phyloP scores from a whole-genome alignment of 768 basidiomycete species.

The Lactarius hatsudake region DNA sequence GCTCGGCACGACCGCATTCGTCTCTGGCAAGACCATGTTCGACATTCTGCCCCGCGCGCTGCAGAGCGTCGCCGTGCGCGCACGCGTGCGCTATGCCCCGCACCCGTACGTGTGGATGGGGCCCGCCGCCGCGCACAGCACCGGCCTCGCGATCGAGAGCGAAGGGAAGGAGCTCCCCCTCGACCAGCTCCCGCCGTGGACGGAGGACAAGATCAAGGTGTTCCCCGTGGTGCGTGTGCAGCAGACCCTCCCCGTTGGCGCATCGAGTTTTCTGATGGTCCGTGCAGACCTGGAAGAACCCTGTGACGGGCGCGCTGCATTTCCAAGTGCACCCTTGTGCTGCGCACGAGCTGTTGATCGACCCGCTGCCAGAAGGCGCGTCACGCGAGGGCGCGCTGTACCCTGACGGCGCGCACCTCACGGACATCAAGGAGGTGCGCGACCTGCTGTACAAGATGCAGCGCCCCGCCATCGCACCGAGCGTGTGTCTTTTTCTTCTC shows the following conservation, averaged over 20 bases:
- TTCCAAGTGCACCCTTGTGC: slow-evolving; percentile 91
- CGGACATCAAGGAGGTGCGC: slow-evolving; percentile 68
- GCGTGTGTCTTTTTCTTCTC: slow-evolving; percentile 40
- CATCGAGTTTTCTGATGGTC: neutral
- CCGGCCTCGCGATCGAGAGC: slow-evolving; percentile 75
- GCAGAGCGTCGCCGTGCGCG: slow-evolving; percentile 76
- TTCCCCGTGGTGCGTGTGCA: slow-evolving; percentile 54
- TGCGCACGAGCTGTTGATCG: slow-evolving; percentile 60
- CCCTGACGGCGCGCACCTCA: slow-evolving; percentile 79
- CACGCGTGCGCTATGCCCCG: slow-evolving; percentile 72
- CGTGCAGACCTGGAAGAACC: slow-evolving; percentile 85
- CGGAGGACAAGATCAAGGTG: slow-evolving; percentile 68
- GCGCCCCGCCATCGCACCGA: slow-evolving; percentile 82
- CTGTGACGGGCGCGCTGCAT: slow-evolving; percentile 75
- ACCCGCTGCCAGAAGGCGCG: slow-evolving; percentile 64
- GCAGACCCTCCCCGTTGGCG: slow-evolving; percentile 1
- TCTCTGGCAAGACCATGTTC: slow-evolving; percentile 78
- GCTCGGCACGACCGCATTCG: slow-evolving; percentile 81
- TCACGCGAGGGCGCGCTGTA: slow-evolving; percentile 63
- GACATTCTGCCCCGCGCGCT: slow-evolving; percentile 61
- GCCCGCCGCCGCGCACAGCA: slow-evolving; percentile 62
- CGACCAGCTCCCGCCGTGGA: slow-evolving; percentile 77
- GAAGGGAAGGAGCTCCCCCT: slow-evolving; percentile 68
- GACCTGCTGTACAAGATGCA: slow-evolving; percentile 82
- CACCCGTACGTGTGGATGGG: slow-evolving; percentile 91